Evolutionary conservation across 164 flowering plant species (phyloP), one percentile per base, ranked within the genome.

Genomic region (Saururus chinensis): DNA sequence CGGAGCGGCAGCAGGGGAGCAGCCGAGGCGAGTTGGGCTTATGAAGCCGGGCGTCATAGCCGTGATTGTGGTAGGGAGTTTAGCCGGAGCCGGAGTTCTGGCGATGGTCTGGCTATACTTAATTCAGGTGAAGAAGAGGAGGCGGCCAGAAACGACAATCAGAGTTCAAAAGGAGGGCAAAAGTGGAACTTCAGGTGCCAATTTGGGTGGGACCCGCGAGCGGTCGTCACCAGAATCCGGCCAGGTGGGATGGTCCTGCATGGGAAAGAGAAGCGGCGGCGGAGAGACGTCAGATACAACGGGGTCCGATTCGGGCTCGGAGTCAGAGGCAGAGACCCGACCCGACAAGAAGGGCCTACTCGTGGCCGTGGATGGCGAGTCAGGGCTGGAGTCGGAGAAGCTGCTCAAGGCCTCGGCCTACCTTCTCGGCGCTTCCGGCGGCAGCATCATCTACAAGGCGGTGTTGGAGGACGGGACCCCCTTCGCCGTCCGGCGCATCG

Each of bases 381-480:
- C 82, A 51, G 80, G 80, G 75, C 76, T 95, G 0, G 99, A 95
- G 67, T 65, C 89, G 9, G 99, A 90, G 73, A 78, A 85, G 0
- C 73, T 95, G 62, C 76, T 95, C 0, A 91, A 87, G 67, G 97
- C 97, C 1, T 87, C 97, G 40, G 99, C 99, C 7, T 95, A 87
- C 53, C 87, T 91, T 6, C 64, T 95, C n/a, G 99, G 99, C 0
- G 95, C 95, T 11, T 79, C 84, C 11, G 95, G 96, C 12, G 75
- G 89, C 16, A 87, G 93, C 71, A 95, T 95, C 56, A 78, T 91
- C 74, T 95, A 95, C 81, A 95, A 87, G 71, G 99, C 97, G 6
- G 91, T 93, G 58, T 73, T 87, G 7, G 85, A 73, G 21, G 81
- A 87, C 42, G 95, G 96, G 23, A 68, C 77, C 7, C 70, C 86